These are phyloP conservation scores for Avena insularis DNA, from an alignment of 176 grass and related monocot genomes.

Conservation along the genomic window DNA sequence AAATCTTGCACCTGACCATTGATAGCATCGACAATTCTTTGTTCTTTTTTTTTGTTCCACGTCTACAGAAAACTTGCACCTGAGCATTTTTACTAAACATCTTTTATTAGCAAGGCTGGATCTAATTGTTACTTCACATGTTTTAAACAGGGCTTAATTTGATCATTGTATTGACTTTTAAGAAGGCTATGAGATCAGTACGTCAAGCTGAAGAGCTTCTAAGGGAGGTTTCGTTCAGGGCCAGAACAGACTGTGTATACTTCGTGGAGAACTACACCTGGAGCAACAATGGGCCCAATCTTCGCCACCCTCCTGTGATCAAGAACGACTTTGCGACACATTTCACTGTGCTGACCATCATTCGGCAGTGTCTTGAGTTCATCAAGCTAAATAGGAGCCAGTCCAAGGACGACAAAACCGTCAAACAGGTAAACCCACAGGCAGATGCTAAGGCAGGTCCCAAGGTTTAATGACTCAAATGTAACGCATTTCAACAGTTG, in stretches of 20 bases:
- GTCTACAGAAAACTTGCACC: neutral
- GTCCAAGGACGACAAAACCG: constrained; percentile 32
- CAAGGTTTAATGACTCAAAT: constrained; percentile 14
- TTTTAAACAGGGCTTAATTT: constrained; percentile 69
- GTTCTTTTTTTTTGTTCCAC: constrained; percentile 15
- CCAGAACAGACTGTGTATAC: constrained; percentile 79
- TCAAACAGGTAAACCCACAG: neutral
- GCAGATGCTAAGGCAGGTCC: constrained; percentile 30
- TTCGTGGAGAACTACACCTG: constrained; percentile 90
- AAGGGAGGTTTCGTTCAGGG: constrained; percentile 75
- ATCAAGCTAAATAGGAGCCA: constrained; percentile 68
- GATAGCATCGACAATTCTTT: neutral
- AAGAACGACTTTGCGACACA: constrained; percentile 88
- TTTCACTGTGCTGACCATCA: constrained; percentile 69
- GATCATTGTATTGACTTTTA: constrained; percentile 81
- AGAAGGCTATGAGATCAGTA: constrained; percentile 63
- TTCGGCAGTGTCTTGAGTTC: constrained; percentile 89
- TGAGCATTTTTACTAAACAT: neutral
- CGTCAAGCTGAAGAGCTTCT: constrained; percentile 77
- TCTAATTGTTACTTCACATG: constrained; percentile 24
- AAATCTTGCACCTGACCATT: neutral
- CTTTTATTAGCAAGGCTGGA: neutral
- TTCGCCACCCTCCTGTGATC: constrained; percentile 51
- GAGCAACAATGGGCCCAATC: constrained; percentile 46
- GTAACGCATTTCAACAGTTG: constrained; percentile 33